Percentiles rank a stretch among this genome's conserved stretches.
Evolutionary conservation across 257 asterid genomes (phyloP).

Genomic region (Nicotiana sylvestris): DNA sequence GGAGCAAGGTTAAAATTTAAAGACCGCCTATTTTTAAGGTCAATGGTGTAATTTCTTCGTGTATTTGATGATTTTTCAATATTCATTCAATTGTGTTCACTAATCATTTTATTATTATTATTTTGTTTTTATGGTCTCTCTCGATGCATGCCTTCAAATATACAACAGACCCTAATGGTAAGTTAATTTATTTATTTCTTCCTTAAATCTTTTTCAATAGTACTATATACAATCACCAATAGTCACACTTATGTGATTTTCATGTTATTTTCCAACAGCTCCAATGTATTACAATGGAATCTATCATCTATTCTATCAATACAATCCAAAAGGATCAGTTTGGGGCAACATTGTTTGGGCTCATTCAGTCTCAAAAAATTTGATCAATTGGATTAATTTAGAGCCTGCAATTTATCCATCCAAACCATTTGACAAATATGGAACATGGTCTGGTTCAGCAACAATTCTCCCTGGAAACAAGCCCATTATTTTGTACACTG

Average conservation of each 20-base stretch:
- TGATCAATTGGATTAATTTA: constrained; percentile 37
- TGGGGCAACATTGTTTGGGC: constrained; percentile 52
- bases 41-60: too few species aligned
- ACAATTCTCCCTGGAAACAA: constrained; percentile 37
- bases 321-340: constrained; percentile 45
- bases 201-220: not conserved
- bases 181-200: not conserved
- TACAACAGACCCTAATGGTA: constrained; percentile 43
- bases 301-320: constrained; percentile 46
- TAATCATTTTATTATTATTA: not conserved
- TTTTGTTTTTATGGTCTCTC: not conserved
- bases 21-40: too few species aligned
- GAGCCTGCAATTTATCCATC: constrained; percentile 40
- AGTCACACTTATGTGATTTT: not conserved
- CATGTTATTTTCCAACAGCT: constrained; percentile 2
- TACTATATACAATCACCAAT: not conserved
- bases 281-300: constrained; percentile 48
- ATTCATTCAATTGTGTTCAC: not conserved
- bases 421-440: constrained; percentile 31
- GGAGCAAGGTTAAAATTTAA: too few species aligned
- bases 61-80: too few species aligned
- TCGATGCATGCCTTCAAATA: not conserved
- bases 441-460: constrained; percentile 54
- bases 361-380: constrained; percentile 44
- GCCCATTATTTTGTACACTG: constrained; percentile 45